Evolutionary conservation across 108 stramenopile species (phyloP), one percentile per base, ranked within the genome.

Genomic region (Cyclotella atomus): DNA sequence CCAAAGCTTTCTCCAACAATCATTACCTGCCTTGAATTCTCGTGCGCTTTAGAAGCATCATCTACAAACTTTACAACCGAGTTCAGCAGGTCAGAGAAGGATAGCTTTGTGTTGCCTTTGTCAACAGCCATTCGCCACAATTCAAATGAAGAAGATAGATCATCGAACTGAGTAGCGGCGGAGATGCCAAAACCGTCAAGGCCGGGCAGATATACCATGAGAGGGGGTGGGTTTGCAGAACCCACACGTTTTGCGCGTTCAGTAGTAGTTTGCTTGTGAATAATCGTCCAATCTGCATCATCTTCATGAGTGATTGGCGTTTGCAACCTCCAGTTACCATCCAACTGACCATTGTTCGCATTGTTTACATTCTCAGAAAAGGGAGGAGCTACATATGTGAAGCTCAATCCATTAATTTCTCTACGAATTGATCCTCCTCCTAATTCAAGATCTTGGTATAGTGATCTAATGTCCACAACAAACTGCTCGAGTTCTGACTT

Each of bases 121-220:
- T 69, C 54, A 4, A 93, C 79, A 6, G 79, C 82, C 77, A 96
- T 83, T 50, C 95, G 68, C 88, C 91, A 94, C 1, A 93, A 68
- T 69, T 94, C 92, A 76, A 93, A 96, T 0, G 82, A 66, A 17
- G 64, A 64, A 15, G 90, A 69, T 64, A 96, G 64, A 73, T 93
- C 93, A 79, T 89, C 83, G 46, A 88, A 96, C 69, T 96, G 95
- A 27, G 52, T 49, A 16, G 83, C 78, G 0, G 90, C 95, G 3
- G 93, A 92, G n/a, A 96, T 90, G 1, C 95, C 95, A 24, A 81
- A 83, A 10, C 95, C 91, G 75, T 96, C 95, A 57, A 96, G 83
- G 16, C 95, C 95, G 9, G 95, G 95, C 16, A 96, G 66, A 60
- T 93, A 96, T 0, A 96, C n/a, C 29, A 80, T 25, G 67, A 83